Evolutionary conservation across 2,329 filamentous ascomycete species (phyloP), one percentile per base, ranked within the genome.

Genomic region (Fusarium anguioides): DNA sequence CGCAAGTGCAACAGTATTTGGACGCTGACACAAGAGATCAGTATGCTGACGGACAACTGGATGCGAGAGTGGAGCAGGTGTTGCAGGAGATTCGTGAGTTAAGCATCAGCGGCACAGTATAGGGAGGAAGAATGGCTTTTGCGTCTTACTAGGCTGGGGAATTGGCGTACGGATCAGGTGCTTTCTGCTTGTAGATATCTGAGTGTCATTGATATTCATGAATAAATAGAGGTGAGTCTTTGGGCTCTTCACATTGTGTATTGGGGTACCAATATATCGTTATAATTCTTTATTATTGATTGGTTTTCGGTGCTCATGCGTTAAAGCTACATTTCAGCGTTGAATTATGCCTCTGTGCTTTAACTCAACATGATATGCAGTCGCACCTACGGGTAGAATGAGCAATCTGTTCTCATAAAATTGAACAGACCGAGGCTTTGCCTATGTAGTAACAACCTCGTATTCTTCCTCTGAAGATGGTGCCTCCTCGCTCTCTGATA

Each of bases 1-100:
- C 96, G 24, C 96, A 99, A 82, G 96, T 99, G 57, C 96, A 99
- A 82, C 96, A 99, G 81, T 98, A 97, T 78, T 85, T 99, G 29
- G 96, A 98, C 77, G 91, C 95, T 27, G 94, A 97, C 75, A 98
- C 95, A 50, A 87, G 96, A 78, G 96, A 99, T 69, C 92, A 97
- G 80, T 99, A 99, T 79, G 96, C 96, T 3, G 89, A 94, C 73
- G 96, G 96, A 24, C 92, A 97, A 69, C 82, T 99, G 72, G 96
- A 99, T 78, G 91, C 89, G 62, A 84, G 93, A 69, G 96, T 99
- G 27, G 96, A 99, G 81, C 91, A 98, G 80, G 96, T 98, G 39
- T 78, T 99, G 80, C 94, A 97, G 76, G 94, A 99, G 83, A 99
- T 99, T 78, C 86, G 96, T 69, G 96, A 98, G 81, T 80, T 99